A percentile compares a stretch with the other conserved stretches of the same genome.
phyloP scores from a whole-genome alignment of 495 filamentous ascomycete species.

The Daldinia caldariorum region DNA sequence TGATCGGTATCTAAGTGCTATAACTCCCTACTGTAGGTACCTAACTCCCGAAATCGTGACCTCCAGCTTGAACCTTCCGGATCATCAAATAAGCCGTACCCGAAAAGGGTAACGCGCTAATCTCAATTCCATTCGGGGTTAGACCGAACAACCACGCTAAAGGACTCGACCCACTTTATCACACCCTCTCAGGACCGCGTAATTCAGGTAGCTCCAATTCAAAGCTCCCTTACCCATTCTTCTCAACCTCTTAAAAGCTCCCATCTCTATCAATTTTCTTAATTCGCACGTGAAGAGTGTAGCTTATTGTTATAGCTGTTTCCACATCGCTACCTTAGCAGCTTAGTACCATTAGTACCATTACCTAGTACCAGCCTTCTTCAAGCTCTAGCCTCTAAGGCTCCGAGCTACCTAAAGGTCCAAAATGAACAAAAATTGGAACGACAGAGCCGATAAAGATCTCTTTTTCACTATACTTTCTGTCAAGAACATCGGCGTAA shows the following conservation, averaged over 20 bases:
- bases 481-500: constrained; percentile 64
- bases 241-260: constrained; percentile 47
- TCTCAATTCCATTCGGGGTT: not conserved
- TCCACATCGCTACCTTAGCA: constrained; percentile 29
- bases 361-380: constrained; percentile 11
- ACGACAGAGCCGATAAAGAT: constrained; percentile 63
- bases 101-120: not conserved
- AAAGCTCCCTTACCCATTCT: constrained; percentile 38
- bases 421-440: constrained; percentile 64
- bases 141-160: constrained; percentile 22
- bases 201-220: constrained; percentile 44
- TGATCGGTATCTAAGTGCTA: no score
- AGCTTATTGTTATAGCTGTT: constrained; percentile 38
- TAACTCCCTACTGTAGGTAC: not conserved
- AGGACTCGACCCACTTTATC: constrained; percentile 38
- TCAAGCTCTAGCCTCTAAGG: constrained; percentile 35
- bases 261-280: constrained; percentile 45
- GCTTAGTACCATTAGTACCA: constrained; percentile 4
- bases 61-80: not conserved
- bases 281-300: constrained; percentile 41
- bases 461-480: constrained; percentile 65
- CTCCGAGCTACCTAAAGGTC: constrained; percentile 14
- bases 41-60: not conserved
- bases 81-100: constrained; percentile 22
- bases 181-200: constrained; percentile 43